These are phyloP conservation scores for Aaosphaeria pasadenensis DNA, from an alignment of 2,329 filamentous ascomycete species.

Conservation along the genomic window DNA sequence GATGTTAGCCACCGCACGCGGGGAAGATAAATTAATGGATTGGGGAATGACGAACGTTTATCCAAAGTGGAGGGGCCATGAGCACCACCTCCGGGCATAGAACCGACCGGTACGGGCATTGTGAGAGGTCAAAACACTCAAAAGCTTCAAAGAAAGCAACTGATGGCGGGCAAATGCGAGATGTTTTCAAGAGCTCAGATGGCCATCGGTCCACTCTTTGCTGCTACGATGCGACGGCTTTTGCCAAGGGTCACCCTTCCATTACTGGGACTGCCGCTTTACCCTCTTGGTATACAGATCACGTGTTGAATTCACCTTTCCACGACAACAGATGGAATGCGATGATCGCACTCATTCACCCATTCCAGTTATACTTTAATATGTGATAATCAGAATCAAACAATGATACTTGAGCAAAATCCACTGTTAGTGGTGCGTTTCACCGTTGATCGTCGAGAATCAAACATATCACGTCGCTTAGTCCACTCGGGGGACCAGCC, in stretches of 20 bases:
- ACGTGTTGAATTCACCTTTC: background rate
- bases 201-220: background rate
- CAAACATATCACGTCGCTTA: slow-evolving; percentile 19
- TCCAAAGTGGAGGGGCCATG: slow-evolving; percentile 65
- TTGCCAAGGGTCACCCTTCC: background rate
- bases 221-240: background rate
- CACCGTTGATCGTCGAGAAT: slow-evolving; percentile 1
- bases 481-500: slow-evolving; percentile 11
- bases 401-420: too few species aligned
- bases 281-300: background rate
- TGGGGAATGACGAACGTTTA: slow-evolving; percentile 56
- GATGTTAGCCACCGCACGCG: slow-evolving; percentile 24
- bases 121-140: slow-evolving; percentile 11
- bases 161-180: slow-evolving; percentile 13
- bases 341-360: background rate
- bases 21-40: slow-evolving; percentile 10
- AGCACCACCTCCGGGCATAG: slow-evolving; percentile 31
- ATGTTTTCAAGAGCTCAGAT: background rate
- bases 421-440: background rate
- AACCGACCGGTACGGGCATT: slow-evolving; percentile 59
- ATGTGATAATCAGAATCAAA: too few species aligned
- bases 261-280: background rate
- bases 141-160: slow-evolving; percentile 5
- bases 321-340: background rate
- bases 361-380: background rate